Percentiles rank a stretch among this genome's conserved stretches.
phyloP scores from a whole-genome alignment of 176 grass and related monocot species.

The Zea luxurians region DNA sequence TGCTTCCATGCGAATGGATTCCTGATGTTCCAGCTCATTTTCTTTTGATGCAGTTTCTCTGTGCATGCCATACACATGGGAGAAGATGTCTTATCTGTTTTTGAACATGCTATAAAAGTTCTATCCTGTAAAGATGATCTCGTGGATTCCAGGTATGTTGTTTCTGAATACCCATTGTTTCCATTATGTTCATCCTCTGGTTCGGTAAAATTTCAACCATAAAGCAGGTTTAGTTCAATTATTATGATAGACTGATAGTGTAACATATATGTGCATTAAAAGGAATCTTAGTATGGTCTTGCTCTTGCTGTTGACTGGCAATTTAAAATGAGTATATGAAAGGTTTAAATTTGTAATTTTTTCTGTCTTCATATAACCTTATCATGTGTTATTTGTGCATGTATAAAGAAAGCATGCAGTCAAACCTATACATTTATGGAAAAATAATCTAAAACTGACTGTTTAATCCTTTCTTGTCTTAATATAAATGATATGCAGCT shows the following conservation, averaged over 20 bases:
- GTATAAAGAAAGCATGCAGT: neutral
- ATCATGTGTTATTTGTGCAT: neutral
- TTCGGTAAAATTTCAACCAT: neutral
- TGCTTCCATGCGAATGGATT: conserved; percentile 15
- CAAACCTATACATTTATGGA: neutral
- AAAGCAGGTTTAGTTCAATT: neutral
- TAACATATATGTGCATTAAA: neutral
- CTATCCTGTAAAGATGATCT: conserved; percentile 75
- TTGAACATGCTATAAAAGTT: conserved; percentile 83
- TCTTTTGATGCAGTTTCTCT: conserved; percentile 67
- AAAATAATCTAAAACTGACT: neutral
- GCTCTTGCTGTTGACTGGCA: conserved; percentile 12
- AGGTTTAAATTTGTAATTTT: conserved; percentile 12
- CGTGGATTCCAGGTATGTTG: conserved; percentile 50
- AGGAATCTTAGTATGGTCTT: conserved; percentile 18
- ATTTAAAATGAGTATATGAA: neutral
- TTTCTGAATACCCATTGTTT: conserved; percentile 14
- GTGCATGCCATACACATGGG: conserved; percentile 88
- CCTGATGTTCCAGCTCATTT: conserved; percentile 15
- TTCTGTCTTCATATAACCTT: conserved; percentile 14
- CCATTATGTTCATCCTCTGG: neutral
- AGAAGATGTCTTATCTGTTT: conserved; percentile 83
- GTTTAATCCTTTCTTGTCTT: neutral
- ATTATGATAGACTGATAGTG: neutral
- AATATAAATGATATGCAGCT: neutral